Percentiles rank a stretch among this genome's conserved stretches.
Conservation (phyloP, 2,329 filamentous ascomycete species). For the Epichloe glyceriae region DNA sequence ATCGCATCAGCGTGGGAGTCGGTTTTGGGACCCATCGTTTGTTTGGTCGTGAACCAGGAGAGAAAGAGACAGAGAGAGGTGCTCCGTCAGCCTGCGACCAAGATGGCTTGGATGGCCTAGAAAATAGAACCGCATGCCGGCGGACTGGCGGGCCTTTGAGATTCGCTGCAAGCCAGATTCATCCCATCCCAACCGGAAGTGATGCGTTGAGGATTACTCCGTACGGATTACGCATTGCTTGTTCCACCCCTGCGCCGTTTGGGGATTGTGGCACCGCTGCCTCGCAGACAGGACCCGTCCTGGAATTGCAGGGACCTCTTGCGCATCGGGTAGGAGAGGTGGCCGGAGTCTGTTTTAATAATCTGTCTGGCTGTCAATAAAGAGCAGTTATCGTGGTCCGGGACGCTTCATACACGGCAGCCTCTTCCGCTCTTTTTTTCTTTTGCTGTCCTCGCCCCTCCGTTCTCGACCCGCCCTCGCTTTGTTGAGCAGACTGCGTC, state of each 20-base stretch:
- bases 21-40: too few species aligned
- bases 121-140: too few species aligned
- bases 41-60: too few species aligned
- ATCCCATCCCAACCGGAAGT: not conserved
- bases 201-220: not conserved
- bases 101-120: too few species aligned
- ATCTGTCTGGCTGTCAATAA: not conserved
- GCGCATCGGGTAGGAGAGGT: not conserved
- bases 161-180: not conserved
- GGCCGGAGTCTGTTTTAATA: not conserved
- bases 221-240: not conserved
- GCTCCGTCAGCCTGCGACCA: too few species aligned
- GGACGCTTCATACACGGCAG: not conserved
- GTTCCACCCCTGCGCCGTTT: slow-evolving; percentile 4
- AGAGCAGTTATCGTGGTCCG: not conserved
- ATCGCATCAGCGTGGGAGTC: too few species aligned
- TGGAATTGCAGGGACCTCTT: slow-evolving; percentile 1
- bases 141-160: too few species aligned
- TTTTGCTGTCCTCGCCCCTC: not conserved
- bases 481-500: slow-evolving; percentile 3
- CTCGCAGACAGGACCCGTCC: not conserved
- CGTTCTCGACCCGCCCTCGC: not conserved
- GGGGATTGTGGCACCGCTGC: not conserved
- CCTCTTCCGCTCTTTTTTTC: not conserved
- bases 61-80: too few species aligned